Conservation (phyloP, 495 filamentous ascomycete species). For the Chlorociboria aeruginascens region DNA sequence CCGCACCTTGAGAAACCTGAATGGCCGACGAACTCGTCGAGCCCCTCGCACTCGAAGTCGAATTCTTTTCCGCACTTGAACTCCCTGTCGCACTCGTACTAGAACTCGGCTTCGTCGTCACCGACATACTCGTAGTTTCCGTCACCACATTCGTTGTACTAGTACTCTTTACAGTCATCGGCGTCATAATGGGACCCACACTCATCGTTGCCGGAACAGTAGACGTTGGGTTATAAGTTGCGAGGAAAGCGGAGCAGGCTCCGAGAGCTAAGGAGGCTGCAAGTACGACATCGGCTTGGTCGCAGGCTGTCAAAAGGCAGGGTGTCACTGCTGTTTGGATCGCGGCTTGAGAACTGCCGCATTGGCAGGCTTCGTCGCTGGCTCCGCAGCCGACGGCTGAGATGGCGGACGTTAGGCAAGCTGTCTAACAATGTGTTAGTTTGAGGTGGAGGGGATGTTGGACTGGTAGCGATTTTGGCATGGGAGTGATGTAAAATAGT, state of each 20-base stretch:
- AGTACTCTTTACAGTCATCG: neutral
- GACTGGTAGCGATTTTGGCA: neutral
- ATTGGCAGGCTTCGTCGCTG: conserved; percentile 9
- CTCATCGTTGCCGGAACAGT: neutral
- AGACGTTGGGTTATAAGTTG: neutral
- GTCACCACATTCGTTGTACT: neutral
- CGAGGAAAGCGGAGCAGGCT: conserved; percentile 19
- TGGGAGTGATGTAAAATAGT: neutral
- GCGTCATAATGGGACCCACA: neutral
- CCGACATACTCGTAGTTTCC: neutral
- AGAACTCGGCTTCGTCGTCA: neutral
- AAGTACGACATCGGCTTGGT: conserved; percentile 3
- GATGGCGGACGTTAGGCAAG: conserved; percentile 21
- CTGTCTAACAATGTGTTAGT: conserved; percentile 3
- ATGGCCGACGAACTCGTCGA: conserved; percentile 8
- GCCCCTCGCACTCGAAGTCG: neutral
- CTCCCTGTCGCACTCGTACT: neutral
- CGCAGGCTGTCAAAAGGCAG: conserved; percentile 18
- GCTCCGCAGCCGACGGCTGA: conserved; percentile 2
- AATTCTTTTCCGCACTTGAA: neutral
- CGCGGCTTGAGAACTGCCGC: neutral
- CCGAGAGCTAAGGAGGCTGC: conserved; percentile 12
- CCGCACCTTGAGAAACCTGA: too few relatives aligned
- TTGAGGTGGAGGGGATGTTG: neutral
- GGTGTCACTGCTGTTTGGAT: conserved; percentile 3